Percentiles rank a stretch among this genome's conserved stretches.
Evolutionary conservation across 1,284 basidiomycete species (phyloP).

Genomic region (Leucoagaricus sp.): DNA sequence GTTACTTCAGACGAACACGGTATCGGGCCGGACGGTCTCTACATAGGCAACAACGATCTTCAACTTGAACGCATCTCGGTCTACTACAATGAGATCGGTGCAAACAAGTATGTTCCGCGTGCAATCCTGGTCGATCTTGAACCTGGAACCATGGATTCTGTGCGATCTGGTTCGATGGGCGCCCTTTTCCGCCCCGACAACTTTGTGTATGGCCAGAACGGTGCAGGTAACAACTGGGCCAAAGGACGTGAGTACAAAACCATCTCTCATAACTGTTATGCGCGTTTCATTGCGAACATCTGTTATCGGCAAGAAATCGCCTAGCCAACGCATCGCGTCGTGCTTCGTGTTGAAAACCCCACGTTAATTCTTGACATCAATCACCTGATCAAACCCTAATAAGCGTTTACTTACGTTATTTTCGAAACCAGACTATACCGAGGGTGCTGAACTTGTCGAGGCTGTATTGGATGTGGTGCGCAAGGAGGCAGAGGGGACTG

Average conservation of each 20-base stretch:
- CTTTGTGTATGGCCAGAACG: slow-evolving; percentile 87
- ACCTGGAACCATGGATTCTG: slow-evolving; percentile 96
- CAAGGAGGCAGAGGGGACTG: slow-evolving; percentile 89
- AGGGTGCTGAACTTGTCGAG: slow-evolving; percentile 96
- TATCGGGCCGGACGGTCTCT: slow-evolving; percentile 89
- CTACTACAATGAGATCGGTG: slow-evolving; percentile 91
- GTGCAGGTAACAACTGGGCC: slow-evolving; percentile 97
- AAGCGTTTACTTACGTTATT: slow-evolving; percentile 11
- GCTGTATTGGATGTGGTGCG: slow-evolving; percentile 88
- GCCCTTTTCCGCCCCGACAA: slow-evolving; percentile 94
- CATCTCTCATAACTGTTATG: slow-evolving; percentile 10
- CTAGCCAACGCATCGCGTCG: neutral
- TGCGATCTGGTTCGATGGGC: slow-evolving; percentile 84
- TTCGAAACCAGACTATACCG: slow-evolving; percentile 75
- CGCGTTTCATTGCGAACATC: slow-evolving; percentile 7
- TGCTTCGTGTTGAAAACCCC: neutral
- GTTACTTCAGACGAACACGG: slow-evolving; percentile 98
- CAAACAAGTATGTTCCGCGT: slow-evolving; percentile 95
- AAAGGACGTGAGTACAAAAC: slow-evolving; percentile 79
- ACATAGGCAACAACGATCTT: slow-evolving; percentile 92
- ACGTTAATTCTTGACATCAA: slow-evolving; percentile 10
- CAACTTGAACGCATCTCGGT: slow-evolving; percentile 98
- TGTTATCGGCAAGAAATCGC: neutral
- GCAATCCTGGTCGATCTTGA: slow-evolving; percentile 94
- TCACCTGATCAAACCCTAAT: slow-evolving; percentile 17